Evolutionary conservation across 2,329 filamentous ascomycete species (phyloP), one percentile per base, ranked within the genome.

Genomic region (Colletotrichum spinosum): DNA sequence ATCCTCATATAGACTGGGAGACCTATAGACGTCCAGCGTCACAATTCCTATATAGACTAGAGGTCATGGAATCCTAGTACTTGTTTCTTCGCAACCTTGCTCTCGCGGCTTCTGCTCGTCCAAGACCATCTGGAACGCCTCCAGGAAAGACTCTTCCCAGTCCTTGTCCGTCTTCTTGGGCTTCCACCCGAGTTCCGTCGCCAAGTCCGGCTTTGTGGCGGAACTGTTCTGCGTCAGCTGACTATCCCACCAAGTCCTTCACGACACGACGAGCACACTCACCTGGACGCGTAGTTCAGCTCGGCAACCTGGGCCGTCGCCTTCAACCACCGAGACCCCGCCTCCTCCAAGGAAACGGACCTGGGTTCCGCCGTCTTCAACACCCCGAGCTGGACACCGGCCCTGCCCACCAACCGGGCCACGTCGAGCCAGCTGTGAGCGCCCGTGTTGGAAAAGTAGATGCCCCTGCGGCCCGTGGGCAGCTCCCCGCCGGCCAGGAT

Each of bases 371-470:
- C 45, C n/a, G 61, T 61, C 37, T 74, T 73, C 42, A 83, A 64
- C 9, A 65, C 66, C 1, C 77, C 77, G 3, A 75, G 67, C 33
- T 70, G 70, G 10, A 70, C 66, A 2, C 74, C 75, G 2, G 73
- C 75, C 2, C 75, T 71, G 0, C 75, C 80, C 6, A 82, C 72
- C 2, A 70, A 67, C 41, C 77, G 68, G 1, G 77, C 74, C 4
- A 83, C 64, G 6, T 79, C 75, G 10, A 67, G 69, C 81, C 81
- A 84, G 1, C 72, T 73, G 66, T 80, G 75, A 4, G 70, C 71
- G 0, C 79, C 80, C 1, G 76, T 79, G 8, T 75, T 77, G 12
- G 73, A 74, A 68, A 84, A 85, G 60, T 80, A 79, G 52, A 80
- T 79, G 0, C 76, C 81, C 55, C 73, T 70, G 64, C 76, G 77